Conservation (phyloP, 352 stramenopile genomes). For the Phytopythium vexans region DNA sequence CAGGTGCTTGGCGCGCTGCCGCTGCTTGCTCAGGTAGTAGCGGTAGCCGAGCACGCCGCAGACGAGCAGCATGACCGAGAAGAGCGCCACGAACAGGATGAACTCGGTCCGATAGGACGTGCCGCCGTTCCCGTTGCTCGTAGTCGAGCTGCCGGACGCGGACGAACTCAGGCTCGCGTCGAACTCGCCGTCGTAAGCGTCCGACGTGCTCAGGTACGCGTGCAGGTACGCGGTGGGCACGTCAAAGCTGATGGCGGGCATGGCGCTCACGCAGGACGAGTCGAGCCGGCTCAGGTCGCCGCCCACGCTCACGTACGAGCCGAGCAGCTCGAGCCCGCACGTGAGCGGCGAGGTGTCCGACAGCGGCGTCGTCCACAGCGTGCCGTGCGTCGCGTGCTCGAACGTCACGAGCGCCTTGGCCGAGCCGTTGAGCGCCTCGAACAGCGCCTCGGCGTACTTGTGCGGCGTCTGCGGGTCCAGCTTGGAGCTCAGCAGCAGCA, state of each 20-base stretch:
- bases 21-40: constrained; percentile 1
- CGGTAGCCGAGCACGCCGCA: constrained; percentile 24
- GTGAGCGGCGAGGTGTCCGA: constrained; percentile 15
- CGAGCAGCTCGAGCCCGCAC: constrained; percentile 43
- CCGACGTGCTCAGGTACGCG: constrained; percentile 29
- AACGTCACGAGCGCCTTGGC: constrained; percentile 51
- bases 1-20: too few species aligned
- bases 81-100: constrained; percentile 36
- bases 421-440: constrained; percentile 22
- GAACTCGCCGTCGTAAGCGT: constrained; percentile 38
- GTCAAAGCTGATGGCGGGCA: constrained; percentile 28
- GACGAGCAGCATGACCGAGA: constrained; percentile 20
- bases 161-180: constrained; percentile 17
- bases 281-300: constrained; percentile 37
- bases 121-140: constrained; percentile 10
- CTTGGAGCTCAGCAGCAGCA: constrained; percentile 45
- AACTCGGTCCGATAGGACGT: constrained; percentile 25
- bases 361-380: constrained; percentile 29
- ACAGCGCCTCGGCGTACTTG: constrained; percentile 43
- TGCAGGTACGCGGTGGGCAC: constrained; percentile 13
- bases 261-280: constrained; percentile 35
- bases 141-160: constrained; percentile 18
- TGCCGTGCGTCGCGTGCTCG: constrained; percentile 30
- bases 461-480: constrained; percentile 47
- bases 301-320: constrained; percentile 30